A percentile compares a stretch with the other conserved stretches of the same genome.
phyloP scores from a whole-genome alignment of 148 eudicot species.

The Rhododendron vialii region DNA sequence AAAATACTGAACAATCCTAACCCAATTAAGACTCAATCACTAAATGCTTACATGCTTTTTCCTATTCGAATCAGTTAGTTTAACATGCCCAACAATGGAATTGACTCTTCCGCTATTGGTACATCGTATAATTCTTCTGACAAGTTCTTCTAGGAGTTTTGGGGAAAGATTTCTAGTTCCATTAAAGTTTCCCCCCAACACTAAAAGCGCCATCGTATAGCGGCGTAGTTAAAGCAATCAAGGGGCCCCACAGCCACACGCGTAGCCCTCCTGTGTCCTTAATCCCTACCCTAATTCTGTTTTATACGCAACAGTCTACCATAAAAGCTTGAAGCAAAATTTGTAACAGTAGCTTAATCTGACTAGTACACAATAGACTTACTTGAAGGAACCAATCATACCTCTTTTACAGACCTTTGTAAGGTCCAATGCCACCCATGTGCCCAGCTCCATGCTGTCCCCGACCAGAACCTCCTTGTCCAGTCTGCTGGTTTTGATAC shows the following conservation, averaged over 20 bases:
- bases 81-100: neutral
- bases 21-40: neutral
- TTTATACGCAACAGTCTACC: neutral
- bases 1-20: neutral
- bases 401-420: neutral
- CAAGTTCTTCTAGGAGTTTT: neutral
- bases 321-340: neutral
- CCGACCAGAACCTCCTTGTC: neutral
- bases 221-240: neutral
- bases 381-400: neutral
- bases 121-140: neutral
- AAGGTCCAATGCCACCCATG: neutral
- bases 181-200: neutral
- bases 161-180: neutral
- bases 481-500: conserved; percentile 11
- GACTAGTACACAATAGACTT: neutral
- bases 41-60: neutral
- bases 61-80: neutral
- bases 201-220: neutral
- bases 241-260: neutral
- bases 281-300: neutral
- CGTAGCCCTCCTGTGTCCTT: neutral
- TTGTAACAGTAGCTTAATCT: neutral
- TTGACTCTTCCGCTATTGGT: neutral
- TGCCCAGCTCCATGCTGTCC: conserved; percentile 5